A percentile compares a stretch with the other conserved stretches of the same genome.
Evolutionary conservation across 2,329 filamentous ascomycete species (phyloP).

Genomic region (Rhinocladiella similis): DNA sequence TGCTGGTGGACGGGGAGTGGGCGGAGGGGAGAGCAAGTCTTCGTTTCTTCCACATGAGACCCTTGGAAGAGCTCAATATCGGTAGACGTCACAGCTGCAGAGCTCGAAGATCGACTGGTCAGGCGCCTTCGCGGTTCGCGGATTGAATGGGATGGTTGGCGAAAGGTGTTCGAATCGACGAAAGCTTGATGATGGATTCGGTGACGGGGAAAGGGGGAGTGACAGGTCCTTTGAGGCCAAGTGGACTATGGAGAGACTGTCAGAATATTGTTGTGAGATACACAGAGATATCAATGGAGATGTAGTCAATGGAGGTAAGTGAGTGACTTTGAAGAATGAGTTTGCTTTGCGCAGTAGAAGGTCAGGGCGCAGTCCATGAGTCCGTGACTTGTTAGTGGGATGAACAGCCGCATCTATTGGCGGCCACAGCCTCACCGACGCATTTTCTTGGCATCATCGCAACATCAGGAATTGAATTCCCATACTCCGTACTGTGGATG

Average conservation of each 20-base stretch:
- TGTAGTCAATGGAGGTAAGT: conserved; percentile 14
- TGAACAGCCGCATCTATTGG: not conserved
- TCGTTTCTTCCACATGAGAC: conserved; percentile 51
- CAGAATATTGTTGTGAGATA: conserved; percentile 22
- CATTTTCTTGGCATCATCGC: no score
- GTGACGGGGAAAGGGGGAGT: conserved; percentile 1
- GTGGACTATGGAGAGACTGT: conserved; percentile 9
- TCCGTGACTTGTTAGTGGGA: no score
- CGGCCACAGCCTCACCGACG: not conserved
- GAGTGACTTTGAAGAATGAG: conserved; percentile 15
- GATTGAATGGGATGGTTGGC: not conserved
- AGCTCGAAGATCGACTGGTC: conserved; percentile 2
- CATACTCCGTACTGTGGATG: no score
- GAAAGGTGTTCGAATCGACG: conserved; percentile 1
- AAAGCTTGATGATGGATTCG: conserved; percentile 3
- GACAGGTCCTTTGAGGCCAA: not conserved
- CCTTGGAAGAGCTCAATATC: conserved; percentile 14
- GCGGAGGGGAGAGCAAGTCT: conserved; percentile 39
- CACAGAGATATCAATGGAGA: conserved; percentile 26
- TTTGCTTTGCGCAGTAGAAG: conserved; percentile 15
- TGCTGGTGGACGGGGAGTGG: conserved; percentile 16
- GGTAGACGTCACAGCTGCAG: conserved; percentile 4
- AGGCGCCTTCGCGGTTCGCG: conserved; percentile 12
- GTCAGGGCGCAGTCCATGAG: conserved; percentile 6
- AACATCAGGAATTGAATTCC: not conserved